Percentiles rank a stretch among this genome's conserved stretches.
Evolutionary conservation across 208 protist genomes (phyloP).

Genomic region (Naegleria lovaniensis): DNA sequence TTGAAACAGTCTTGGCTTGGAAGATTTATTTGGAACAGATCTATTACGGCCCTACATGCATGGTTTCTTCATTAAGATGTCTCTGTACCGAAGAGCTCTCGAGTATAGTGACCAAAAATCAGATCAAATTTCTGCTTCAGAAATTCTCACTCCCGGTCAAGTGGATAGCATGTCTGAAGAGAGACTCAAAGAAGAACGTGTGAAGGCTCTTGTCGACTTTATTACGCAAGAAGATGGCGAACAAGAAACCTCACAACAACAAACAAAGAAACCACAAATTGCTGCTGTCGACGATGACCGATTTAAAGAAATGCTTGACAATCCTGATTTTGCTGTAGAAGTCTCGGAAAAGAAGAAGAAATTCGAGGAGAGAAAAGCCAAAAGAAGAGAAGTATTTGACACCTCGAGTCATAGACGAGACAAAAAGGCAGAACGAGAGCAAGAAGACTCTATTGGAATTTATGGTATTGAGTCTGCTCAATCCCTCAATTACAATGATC

Average conservation of each 20-base stretch:
- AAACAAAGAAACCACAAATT: not conserved
- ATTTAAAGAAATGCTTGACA: not conserved
- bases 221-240: not conserved
- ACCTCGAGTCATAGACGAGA: not conserved
- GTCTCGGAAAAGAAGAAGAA: not conserved
- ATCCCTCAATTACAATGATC: not conserved
- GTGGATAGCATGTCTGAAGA: not conserved
- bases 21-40: slow-evolving; percentile 78
- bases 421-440: not conserved
- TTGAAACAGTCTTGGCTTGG: slow-evolving; percentile 48
- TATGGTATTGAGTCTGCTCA: not conserved
- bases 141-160: not conserved
- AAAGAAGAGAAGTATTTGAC: not conserved
- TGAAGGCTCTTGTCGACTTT: not conserved
- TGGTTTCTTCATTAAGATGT: slow-evolving; percentile 92
- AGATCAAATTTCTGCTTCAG: not conserved
- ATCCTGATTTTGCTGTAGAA: not conserved
- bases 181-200: not conserved
- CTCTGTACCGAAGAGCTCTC: slow-evolving; percentile 59
- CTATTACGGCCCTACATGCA: slow-evolving; percentile 93
- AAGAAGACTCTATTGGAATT: not conserved
- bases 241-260: not conserved
- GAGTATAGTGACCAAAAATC: not conserved
- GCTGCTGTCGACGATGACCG: not conserved
- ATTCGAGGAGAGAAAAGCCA: not conserved